A percentile compares a stretch with the other conserved stretches of the same genome.
Conservation (phyloP, 2,329 filamentous ascomycete genomes). For the Blastomyces gilchristii region DNA sequence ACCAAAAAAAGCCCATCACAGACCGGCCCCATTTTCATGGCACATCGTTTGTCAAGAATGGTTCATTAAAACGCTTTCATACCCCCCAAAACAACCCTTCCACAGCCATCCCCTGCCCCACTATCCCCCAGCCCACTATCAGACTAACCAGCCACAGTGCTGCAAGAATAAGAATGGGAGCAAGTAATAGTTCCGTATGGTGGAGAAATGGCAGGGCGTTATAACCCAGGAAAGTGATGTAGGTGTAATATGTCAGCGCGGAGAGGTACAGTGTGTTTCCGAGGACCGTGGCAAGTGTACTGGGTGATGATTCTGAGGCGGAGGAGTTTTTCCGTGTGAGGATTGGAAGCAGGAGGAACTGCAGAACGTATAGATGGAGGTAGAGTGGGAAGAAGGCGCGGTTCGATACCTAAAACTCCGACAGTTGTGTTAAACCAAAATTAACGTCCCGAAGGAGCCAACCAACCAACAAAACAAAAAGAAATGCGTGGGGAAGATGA, state of each 20-base stretch:
- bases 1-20: background rate
- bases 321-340: slow-evolving; percentile 33
- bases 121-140: slow-evolving; percentile 38
- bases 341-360: slow-evolving; percentile 57
- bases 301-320: slow-evolving; percentile 40
- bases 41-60: background rate
- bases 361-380: slow-evolving; percentile 56
- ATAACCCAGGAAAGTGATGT: slow-evolving; percentile 60
- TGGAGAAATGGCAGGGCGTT: slow-evolving; percentile 58
- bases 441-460: too few species aligned
- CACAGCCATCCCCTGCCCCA: slow-evolving; percentile 35
- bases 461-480: too few species aligned
- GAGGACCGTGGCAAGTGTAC: slow-evolving; percentile 44
- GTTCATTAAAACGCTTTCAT: slow-evolving; percentile 1
- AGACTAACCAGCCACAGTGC: slow-evolving; percentile 49
- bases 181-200: slow-evolving; percentile 55
- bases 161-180: slow-evolving; percentile 50
- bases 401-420: slow-evolving; percentile 44
- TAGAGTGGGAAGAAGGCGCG: slow-evolving; percentile 59
- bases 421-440: too few species aligned
- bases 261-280: slow-evolving; percentile 58
- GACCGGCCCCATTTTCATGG: background rate
- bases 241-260: slow-evolving; percentile 55
- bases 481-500: too few species aligned
- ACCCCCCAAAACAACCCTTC: slow-evolving; percentile 38